Base-by-base conservation (phyloP, 768 basidiomycete genomes). In the Tephrocybe sp. region DNA sequence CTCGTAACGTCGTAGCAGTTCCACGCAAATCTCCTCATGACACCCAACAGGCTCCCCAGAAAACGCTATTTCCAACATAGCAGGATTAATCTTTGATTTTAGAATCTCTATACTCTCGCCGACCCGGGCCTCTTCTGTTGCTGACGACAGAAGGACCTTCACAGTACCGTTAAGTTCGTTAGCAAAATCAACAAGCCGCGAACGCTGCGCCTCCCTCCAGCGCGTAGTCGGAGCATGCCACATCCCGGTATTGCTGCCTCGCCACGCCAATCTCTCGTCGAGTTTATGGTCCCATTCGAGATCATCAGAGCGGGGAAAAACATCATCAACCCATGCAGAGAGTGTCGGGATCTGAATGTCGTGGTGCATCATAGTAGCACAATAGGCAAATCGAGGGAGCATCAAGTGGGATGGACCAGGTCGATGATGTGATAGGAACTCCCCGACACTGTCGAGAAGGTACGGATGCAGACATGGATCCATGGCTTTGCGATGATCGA, bases 231-330 rank as follows among this genome's bases (percentile, higher is more conserved):
- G 51, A n/a, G 66, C 57, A 32, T 72, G 69, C 48, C 55, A 63
- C 19, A 76, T 80, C 9, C 85, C 85, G 0, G 85, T 86, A 19
- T 77, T 84, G 33, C 76, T 78, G 4, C 85, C 85, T 30, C 85
- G 70, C 85, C 85, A 87, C 22, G 73, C 68, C 34, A 85, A 32
- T 19, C 72, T 63, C 42, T 80, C 75, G 59, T 82, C 73, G 1
- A 63, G 39, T 65, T 83, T 87, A 34, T 72, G 65, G 8, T 80
- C 76, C 84, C 84, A 87, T 0, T 69, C 70, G 13, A 79, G 72
- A 60, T 85, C 79, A 57, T 81, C 72, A 1, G 57, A 60, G 3
- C 63, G 62, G 4, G 65, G 56, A 3, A 60, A 51, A 3, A 65
- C 48, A 9, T 69, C 68, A 2, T 62, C 68, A 0, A 66, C 45